Evolutionary conservation across 305 asterid genomes (phyloP).

Genomic region (Plantago coronopus): DNA sequence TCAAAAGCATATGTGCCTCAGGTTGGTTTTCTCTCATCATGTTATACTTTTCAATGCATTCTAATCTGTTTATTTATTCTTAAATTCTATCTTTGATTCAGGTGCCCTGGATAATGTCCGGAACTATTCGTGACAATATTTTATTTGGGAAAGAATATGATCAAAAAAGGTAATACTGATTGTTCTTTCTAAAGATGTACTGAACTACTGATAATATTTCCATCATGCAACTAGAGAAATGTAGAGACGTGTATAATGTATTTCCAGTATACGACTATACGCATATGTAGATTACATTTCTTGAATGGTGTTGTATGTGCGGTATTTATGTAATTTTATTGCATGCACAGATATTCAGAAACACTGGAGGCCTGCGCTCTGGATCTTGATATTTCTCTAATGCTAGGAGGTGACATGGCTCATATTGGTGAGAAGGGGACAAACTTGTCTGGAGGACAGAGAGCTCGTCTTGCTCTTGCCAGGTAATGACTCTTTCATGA

Average conservation of each 20-base stretch:
- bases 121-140: conserved; percentile 89
- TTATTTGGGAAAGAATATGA: conserved; percentile 74
- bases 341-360: conserved; percentile 58
- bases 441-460: conserved; percentile 93
- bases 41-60: conserved; percentile 19
- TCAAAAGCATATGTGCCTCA: conserved; percentile 86
- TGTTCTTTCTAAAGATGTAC: neutral
- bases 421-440: conserved; percentile 87
- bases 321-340: conserved; percentile 9
- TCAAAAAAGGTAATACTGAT: conserved; percentile 48
- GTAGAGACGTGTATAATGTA: neutral
- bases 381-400: conserved; percentile 73
- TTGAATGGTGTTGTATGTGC: neutral
- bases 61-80: neutral
- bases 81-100: conserved; percentile 28
- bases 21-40: conserved; percentile 41
- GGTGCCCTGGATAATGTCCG: conserved; percentile 96
- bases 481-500: conserved; percentile 39
- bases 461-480: conserved; percentile 92
- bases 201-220: too few species aligned
- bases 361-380: conserved; percentile 63
- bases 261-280: too few species aligned
- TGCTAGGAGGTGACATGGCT: conserved; percentile 92
- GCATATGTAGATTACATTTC: neutral
- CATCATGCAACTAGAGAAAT: too few species aligned